Evolutionary conservation across 2,329 filamentous ascomycete genomes (phyloP), one percentile per base, ranked within the genome.

Genomic region (Scytalidium lignicola): DNA sequence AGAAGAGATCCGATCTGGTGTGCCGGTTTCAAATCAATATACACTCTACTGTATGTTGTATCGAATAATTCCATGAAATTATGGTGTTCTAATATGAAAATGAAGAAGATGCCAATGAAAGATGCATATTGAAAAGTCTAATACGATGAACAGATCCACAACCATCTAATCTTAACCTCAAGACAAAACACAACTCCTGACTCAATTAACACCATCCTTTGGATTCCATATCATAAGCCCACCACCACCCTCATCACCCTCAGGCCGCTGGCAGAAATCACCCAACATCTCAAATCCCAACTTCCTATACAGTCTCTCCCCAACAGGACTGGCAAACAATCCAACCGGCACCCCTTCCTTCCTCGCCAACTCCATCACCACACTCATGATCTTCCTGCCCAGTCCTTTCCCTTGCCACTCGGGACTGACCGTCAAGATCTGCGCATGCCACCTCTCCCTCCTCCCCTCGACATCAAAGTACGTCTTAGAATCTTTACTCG

Each of bases 201-300:
- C n/a, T n/a, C n/a, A n/a, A n/a, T n/a, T n/a, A 26, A 5, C 23
- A 26, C 23, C 23, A 26, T 10, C 23, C n/a, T 56, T 48, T 8
- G 53, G 53, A 47, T 54, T 57, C 52, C 52, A 54, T 32, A 60
- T 53, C 51, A 60, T 57, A 47, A 57, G 49, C 5, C 58, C 59
- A 23, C 56, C 56, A 7, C 53, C 54, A n/a, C 39, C 39, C 26
- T 55, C 47, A 8, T 41, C 42, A 13, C 46, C 48, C 29, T 41
- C 40, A 9, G 50, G 15, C n/a, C 54, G 45, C 20, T 44, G 22
- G 13, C 37, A 52, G 28, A 56, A 61, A 19, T 56, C 49, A 3
- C 54, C 59, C 10, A 59, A 12, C 46, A 44, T 32, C 18, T 51
- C 50, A 48, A 62, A 61, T 0, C 61, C 59, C 22, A 62, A 12